Percentiles rank a stretch among this genome's conserved stretches.
phyloP scores from a whole-genome alignment of 805 yeast species.

The Yamadazyma nakazawae region DNA sequence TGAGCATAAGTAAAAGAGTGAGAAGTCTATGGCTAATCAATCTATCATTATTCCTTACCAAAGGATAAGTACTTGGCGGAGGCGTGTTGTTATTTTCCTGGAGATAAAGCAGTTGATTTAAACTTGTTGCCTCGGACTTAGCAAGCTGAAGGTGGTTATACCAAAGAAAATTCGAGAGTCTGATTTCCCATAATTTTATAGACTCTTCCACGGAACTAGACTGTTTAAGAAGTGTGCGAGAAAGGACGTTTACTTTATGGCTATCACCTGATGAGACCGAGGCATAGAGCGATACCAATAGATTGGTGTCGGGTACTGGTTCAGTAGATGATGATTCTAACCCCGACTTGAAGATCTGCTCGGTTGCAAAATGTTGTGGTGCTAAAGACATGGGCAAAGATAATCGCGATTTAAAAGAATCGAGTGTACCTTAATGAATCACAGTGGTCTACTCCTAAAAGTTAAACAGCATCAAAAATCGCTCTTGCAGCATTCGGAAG shows the following conservation, averaged over 20 bases:
- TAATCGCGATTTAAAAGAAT: background rate
- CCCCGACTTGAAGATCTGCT: background rate
- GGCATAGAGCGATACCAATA: background rate
- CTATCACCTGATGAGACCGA: background rate
- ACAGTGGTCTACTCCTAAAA: slow-evolving; percentile 24
- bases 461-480: slow-evolving; percentile 34
- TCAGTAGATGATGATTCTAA: background rate
- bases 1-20: slow-evolving; percentile 37
- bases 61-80: slow-evolving; percentile 24
- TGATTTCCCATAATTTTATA: slow-evolving; percentile 33
- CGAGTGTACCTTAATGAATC: slow-evolving; percentile 10
- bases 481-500: slow-evolving; percentile 24
- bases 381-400: background rate
- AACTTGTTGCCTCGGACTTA: slow-evolving; percentile 33
- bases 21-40: slow-evolving; percentile 26
- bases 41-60: slow-evolving; percentile 35
- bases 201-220: slow-evolving; percentile 11
- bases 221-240: slow-evolving; percentile 8
- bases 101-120: slow-evolving; percentile 34
- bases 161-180: slow-evolving; percentile 31
- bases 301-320: background rate
- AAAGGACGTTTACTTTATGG: background rate
- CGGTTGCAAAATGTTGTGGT: slow-evolving; percentile 2
- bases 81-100: slow-evolving; percentile 24
- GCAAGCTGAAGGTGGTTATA: slow-evolving; percentile 28